Base-by-base conservation (phyloP, 768 basidiomycete genomes). In the Pholiota microspora region DNA sequence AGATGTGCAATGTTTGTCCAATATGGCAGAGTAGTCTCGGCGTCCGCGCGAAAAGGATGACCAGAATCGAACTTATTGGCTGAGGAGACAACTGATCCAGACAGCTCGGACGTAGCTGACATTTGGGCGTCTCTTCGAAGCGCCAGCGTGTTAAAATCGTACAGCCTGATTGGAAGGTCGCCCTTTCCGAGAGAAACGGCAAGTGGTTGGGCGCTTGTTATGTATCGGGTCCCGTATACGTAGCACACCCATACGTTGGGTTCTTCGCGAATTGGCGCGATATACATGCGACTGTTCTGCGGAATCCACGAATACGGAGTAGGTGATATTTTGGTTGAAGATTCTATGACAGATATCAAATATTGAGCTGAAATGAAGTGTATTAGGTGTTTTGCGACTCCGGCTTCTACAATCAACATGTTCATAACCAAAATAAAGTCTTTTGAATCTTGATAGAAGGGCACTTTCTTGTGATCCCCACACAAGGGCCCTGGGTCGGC, bases 191-290 rank as follows among this genome's bases (percentile, higher is more conserved):
- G 51, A 40, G 29, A 6, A 31, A 6, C 7, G 6, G 29, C 12
- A 31, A 21, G 62, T 38, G 24, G 31, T 29, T 54, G 34, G 40
- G 60, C 57, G n/a, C 56, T 34, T 59, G 69, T 44, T 56, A 71
- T 56, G 72, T 75, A 81, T 55, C 72, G 74, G 24, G 71, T 72
- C 18, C 82, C 83, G 59, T 73, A 75, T 16, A 83, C 76, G 59
- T 81, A 82, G 67, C 83, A 85, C 7, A 82, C 80, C 83, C 83
- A 85, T n/a, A 72, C 64, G 23, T 64, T 58, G 10, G 77, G 76
- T 31, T 67, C 73, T 32, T 67, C 65, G 54, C 57, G 53, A 36
- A 18, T 50, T 8, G 67, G 64, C 6, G 67, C 66, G 27, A 79
- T 15, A n/a, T 24, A 59, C 59, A 84, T 63, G 24, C 82, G 77